phyloP scores from a whole-genome alignment of 2,329 filamentous ascomycete species.

The Endoconidiophora laricicola region DNA sequence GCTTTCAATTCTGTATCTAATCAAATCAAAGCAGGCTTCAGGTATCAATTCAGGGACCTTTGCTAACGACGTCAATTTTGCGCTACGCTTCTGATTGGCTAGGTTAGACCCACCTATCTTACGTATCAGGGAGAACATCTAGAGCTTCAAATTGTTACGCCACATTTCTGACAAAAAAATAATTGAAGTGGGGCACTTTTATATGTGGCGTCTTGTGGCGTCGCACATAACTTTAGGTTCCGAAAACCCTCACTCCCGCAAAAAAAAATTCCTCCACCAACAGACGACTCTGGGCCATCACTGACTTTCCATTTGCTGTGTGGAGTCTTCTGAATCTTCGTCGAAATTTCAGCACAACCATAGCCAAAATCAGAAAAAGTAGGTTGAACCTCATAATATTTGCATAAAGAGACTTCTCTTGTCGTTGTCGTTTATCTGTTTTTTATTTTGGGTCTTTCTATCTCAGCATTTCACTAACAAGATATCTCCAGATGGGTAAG shows the following conservation, averaged over 20 bases:
- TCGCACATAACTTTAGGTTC: constrained; percentile 12
- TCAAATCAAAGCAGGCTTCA: too few relatives aligned
- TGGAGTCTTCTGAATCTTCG: constrained; percentile 11
- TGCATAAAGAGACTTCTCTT: not conserved
- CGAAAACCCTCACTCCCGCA: constrained; percentile 9
- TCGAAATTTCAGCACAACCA: constrained; percentile 13
- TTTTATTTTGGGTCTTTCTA: constrained; percentile 6
- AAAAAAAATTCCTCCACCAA: constrained; percentile 9
- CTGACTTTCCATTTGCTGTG: constrained; percentile 11
- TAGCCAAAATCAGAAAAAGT: constrained; percentile 13
- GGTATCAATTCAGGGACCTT: too few relatives aligned
- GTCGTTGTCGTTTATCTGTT: constrained; percentile 8
- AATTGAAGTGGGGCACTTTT: not conserved
- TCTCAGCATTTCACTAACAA: constrained; percentile 22
- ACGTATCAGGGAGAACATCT: not conserved
- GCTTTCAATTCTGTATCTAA: too few relatives aligned
- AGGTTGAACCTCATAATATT: constrained; percentile 4
- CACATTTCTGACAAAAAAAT: constrained; percentile 2
- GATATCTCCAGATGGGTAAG: constrained; percentile 43
- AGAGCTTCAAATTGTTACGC: not conserved
- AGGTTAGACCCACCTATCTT: not conserved
- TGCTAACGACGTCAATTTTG: not conserved
- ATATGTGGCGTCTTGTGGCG: constrained; percentile 7
- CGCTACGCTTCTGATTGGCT: constrained; percentile 8
- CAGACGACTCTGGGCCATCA: constrained; percentile 4